A percentile compares a stretch with the other conserved stretches of the same genome.
phyloP scores from a whole-genome alignment of 352 stramenopile genomes.

The Phytopythium boreale region DNA sequence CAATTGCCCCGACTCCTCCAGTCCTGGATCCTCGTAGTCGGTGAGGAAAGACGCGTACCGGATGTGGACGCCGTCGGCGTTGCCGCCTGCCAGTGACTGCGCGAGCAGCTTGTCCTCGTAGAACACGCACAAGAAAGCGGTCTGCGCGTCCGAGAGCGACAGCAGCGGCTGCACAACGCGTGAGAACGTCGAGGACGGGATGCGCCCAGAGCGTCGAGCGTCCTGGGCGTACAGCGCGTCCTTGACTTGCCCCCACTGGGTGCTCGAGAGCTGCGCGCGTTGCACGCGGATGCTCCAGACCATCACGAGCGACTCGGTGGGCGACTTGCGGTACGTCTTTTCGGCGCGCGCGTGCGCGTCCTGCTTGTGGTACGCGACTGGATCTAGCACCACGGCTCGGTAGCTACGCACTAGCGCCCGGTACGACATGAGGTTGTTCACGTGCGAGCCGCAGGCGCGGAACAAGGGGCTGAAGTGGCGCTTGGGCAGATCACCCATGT shows the following conservation, averaged over 20 bases:
- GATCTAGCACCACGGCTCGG: slow-evolving; percentile 46
- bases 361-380: slow-evolving; percentile 51
- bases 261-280: slow-evolving; percentile 33
- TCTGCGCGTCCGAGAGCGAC: slow-evolving; percentile 56
- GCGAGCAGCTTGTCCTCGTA: slow-evolving; percentile 71
- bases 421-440: slow-evolving; percentile 74
- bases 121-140: slow-evolving; percentile 70
- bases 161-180: slow-evolving; percentile 41
- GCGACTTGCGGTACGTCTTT: slow-evolving; percentile 49
- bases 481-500: slow-evolving; percentile 48
- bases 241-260: slow-evolving; percentile 47
- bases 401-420: slow-evolving; percentile 67
- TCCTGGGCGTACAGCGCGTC: slow-evolving; percentile 51
- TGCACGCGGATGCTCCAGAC: slow-evolving; percentile 67
- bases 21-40: slow-evolving; percentile 65
- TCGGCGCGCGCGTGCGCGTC: slow-evolving; percentile 33
- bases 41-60: slow-evolving; percentile 70
- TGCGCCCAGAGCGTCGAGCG: slow-evolving; percentile 42
- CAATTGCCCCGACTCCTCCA: slow-evolving; percentile 23
- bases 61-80: slow-evolving; percentile 48
- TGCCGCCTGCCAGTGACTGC: slow-evolving; percentile 10
- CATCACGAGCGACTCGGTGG: slow-evolving; percentile 69
- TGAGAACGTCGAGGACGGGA: slow-evolving; percentile 44
- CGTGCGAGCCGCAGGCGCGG: slow-evolving; percentile 57
- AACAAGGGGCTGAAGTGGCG: slow-evolving; percentile 58